Base-by-base conservation (phyloP, 495 filamentous ascomycete genomes). In the Umbilicaria muhlenbergii region DNA sequence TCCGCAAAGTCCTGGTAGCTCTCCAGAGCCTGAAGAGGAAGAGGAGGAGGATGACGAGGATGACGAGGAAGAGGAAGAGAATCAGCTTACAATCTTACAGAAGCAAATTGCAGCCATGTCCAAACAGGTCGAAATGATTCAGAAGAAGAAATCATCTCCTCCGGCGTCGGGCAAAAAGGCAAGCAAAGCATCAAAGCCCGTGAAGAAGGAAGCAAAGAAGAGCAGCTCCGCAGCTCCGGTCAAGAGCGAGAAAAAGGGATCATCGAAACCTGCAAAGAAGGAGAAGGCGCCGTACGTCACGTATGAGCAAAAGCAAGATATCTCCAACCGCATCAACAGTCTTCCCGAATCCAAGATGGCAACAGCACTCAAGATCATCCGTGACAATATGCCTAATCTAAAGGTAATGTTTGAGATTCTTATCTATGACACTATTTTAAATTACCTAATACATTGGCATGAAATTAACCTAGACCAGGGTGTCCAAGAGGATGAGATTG, bases 361-460 rank as follows among this genome's bases (percentile, higher is more conserved):
- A 34, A 70, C 76, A 47, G 86, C 86, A 5, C 78, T 94, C n/a
- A 74, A 79, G 33, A 87, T 94, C 52, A 96, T 98, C 56, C 83
- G 88, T 59, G 75, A 72, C 39, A 88, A 92, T 48, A 85, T 87
- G 50, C 81, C 81, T 21, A 69, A 78, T 63, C 75, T 87, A 47
- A 75, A 80, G 63, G 73, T 76, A 64, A 59, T 59, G 49, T 43
- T 33, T 16, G 10, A 17, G 32, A 28, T 28, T 43, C 18, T 31
- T 11, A 43, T 47, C 6, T 35, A 36, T n/a, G 18, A 19, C 31
- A 28, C 38, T 3, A 44, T 46, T n/a, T 38, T 39, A 34, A 41
- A 32, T 38, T 19, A 36, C 18, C 18, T 34, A 48, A 43, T 44
- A 46, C 14, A 32, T 24, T 11, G 39, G 15, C 43, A 32, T 28